Base-by-base conservation (phyloP, 331 rosid genomes). In the Quercus phellos region DNA sequence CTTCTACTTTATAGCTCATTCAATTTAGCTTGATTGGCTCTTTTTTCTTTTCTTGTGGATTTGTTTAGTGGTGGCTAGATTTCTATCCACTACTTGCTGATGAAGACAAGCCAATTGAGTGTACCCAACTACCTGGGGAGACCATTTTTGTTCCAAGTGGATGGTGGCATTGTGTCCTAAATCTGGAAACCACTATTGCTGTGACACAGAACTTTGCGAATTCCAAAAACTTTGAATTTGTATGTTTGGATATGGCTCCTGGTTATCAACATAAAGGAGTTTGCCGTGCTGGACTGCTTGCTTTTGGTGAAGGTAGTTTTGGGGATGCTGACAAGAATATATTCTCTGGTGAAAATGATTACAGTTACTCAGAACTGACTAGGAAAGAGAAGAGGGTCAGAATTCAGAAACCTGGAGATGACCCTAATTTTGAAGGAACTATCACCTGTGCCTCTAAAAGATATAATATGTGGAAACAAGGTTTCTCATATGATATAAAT, bases 141-240 rank as follows among this genome's bases (percentile, higher is more conserved):
- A 95, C 99, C 7, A 93, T 95, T 82, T 95, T 85, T 29, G 97
- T 95, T 84, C 99, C 98, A 1, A 95, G 98, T 85, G 99, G 98
- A 84, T 95, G 99, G 99, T 95, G 98, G 97, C 99, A 95, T 83
- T 93, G 98, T 88, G 96, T 95, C 83, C 77, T 95, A 79, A 95
- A 95, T 83, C 85, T 95, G 86, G 99, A 95, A 80, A 84, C 97
- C 74, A 91, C 97, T 75, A 85, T 95, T 70, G 99, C 99, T 70
- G 90, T 95, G 80, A 95, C 99, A 13, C 99, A 95, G 80, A 95
- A 95, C 82, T 95, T 87, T 85, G 99, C 81, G 72, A 95, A 93
- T 88, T 77, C 90, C 72, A 87, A 84, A 84, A 95, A 95, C 87
- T 95, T 95, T 1, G 97, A 95, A 83, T 95, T 87, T 87, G 96